Percentiles rank a stretch among this genome's conserved stretches.
These are phyloP conservation scores for Cytidiella melzeri DNA, from an alignment of 768 basidiomycete genomes.

Conservation along the genomic window DNA sequence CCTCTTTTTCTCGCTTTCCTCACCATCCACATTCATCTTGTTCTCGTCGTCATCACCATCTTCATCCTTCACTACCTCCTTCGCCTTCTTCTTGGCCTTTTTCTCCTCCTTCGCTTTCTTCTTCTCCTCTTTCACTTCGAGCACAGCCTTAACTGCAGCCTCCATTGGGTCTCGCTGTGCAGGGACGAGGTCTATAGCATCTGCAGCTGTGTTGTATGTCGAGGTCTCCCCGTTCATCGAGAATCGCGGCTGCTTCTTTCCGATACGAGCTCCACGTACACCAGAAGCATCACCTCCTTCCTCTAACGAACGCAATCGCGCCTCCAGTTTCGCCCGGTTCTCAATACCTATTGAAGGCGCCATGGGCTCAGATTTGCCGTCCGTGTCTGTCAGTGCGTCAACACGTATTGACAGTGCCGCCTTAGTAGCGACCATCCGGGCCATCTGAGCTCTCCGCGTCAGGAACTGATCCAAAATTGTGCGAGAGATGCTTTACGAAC, in stretches of 20 bases:
- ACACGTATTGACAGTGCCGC: slow-evolving; percentile 96
- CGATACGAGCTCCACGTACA: slow-evolving; percentile 43
- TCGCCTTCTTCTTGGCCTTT: slow-evolving; percentile 56
- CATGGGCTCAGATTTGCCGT: slow-evolving; percentile 77
- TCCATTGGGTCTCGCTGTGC: slow-evolving; percentile 83
- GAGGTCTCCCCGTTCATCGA: slow-evolving; percentile 74
- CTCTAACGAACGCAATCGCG: slow-evolving; percentile 85
- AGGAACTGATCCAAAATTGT: neutral
- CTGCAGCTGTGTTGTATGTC: slow-evolving; percentile 83
- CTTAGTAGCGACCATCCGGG: slow-evolving; percentile 99
- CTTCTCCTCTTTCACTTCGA: slow-evolving; percentile 88
- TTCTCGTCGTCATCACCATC: slow-evolving; percentile 21
- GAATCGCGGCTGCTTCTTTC: slow-evolving; percentile 55
- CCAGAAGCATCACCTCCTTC: slow-evolving; percentile 69
- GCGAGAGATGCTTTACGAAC: slow-evolving; percentile 32
- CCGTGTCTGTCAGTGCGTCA: slow-evolving; percentile 89
- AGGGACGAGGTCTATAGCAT: slow-evolving; percentile 76
- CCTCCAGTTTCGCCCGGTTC: slow-evolving; percentile 93
- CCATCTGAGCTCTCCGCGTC: slow-evolving; percentile 56
- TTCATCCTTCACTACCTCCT: slow-evolving; percentile 38
- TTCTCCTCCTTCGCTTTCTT: slow-evolving; percentile 73
- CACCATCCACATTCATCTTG: slow-evolving; percentile 41
- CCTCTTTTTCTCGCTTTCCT: slow-evolving; percentile 31
- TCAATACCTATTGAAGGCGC: slow-evolving; percentile 89
- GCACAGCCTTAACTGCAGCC: slow-evolving; percentile 62